These are phyloP conservation scores for Anthracocystis panici-leucophaei DNA, from an alignment of 1,284 basidiomycete genomes.

Conservation along the genomic window DNA sequence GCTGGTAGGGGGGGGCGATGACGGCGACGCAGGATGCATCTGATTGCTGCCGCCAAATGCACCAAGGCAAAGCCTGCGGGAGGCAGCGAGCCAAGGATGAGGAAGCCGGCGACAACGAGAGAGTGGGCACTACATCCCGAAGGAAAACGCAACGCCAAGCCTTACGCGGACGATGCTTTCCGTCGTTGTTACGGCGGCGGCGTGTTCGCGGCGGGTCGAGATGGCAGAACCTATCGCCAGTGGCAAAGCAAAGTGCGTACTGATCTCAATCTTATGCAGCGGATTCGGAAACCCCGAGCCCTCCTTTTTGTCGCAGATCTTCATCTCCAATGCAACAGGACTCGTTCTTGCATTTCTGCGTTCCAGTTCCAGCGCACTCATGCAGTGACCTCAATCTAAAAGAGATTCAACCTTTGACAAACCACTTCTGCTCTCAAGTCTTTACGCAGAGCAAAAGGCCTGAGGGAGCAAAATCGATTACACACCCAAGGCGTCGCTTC, in stretches of 20 bases:
- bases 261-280: neutral
- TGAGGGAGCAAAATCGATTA: no score
- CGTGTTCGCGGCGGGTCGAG: neutral
- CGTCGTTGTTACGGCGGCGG: neutral
- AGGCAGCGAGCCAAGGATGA: neutral
- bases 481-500: slow-evolving; percentile 7
- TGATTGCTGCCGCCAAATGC: neutral
- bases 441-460: no score
- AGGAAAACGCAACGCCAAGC: neutral
- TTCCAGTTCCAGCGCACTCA: neutral
- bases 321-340: neutral
- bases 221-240: neutral
- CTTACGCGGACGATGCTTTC: neutral
- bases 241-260: neutral
- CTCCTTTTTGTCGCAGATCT: neutral
- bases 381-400: neutral
- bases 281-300: slow-evolving; percentile 4
- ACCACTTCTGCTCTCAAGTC: no score
- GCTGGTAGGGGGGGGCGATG: no score
- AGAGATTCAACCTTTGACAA: no score
- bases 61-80: neutral
- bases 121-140: slow-evolving; percentile 1
- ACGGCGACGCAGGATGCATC: no score
- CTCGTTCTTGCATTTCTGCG: neutral
- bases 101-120: neutral